Conservation (phyloP, 192 early-diverging fungal genomes). For the Backusella sp. region DNA sequence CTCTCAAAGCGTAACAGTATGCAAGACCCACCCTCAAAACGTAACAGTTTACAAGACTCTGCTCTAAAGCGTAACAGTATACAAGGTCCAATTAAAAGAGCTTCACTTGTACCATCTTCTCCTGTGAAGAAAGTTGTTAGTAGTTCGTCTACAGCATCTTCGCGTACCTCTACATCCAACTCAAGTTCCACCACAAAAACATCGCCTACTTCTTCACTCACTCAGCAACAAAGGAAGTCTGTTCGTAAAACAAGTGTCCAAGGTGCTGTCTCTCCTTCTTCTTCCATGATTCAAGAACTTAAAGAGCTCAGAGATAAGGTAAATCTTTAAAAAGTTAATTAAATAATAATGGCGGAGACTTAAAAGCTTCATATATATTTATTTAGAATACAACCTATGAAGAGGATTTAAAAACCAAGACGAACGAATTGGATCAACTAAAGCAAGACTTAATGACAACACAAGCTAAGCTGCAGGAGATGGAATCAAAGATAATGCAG, state of each 20-base stretch:
- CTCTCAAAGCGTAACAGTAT: neutral
- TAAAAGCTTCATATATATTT: neutral
- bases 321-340: neutral
- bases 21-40: neutral
- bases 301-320: conserved; percentile 2
- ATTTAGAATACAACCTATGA: conserved; percentile 6
- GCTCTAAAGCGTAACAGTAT: neutral
- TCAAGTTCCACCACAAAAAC: conserved; percentile 1
- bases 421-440: neutral
- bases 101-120: neutral
- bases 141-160: conserved; percentile 2
- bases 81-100: neutral
- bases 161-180: neutral
- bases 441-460: neutral
- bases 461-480: neutral
- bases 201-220: neutral
- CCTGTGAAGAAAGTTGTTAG: neutral
- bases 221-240: neutral
- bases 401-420: conserved; percentile 8
- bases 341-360: neutral
- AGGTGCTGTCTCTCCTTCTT: neutral
- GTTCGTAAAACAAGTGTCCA: neutral
- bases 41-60: neutral
- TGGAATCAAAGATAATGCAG: conserved; percentile 1
- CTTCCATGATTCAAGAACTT: conserved; percentile 5